Evolutionary conservation across 169 alveolate genomes (phyloP).

Genomic region (Eimeria brunetti): DNA sequence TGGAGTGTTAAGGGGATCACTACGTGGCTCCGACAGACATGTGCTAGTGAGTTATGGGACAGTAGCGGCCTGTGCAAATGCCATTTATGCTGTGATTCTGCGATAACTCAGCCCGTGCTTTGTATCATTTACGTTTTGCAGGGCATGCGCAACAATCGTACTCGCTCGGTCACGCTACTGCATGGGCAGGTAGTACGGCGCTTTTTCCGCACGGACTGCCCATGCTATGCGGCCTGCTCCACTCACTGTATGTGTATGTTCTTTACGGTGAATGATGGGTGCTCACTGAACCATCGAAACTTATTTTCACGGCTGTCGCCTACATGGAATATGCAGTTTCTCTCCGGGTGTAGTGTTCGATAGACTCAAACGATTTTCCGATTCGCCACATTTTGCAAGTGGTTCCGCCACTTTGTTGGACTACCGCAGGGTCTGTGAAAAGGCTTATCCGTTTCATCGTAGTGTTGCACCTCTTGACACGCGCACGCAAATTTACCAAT

Average conservation of each 20-base stretch:
- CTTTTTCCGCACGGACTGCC: neutral
- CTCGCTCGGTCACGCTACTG: neutral
- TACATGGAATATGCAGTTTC: no score
- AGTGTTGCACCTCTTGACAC: no score
- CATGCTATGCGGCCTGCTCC: neutral
- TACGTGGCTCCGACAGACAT: no score
- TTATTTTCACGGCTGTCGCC: neutral
- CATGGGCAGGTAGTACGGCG: neutral
- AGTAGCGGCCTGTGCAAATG: neutral
- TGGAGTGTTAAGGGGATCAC: no score
- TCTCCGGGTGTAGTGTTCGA: no score
- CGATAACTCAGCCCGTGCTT: neutral
- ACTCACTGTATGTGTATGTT: neutral
- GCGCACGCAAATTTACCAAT: no score
- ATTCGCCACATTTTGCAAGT: no score
- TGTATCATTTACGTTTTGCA: neutral
- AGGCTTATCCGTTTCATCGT: no score
- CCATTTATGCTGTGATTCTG: neutral
- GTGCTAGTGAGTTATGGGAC: no score
- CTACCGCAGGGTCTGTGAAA: no score
- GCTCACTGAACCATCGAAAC: neutral
- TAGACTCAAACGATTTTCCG: no score
- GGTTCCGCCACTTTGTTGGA: no score
- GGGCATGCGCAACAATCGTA: neutral
- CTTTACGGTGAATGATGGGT: neutral